A percentile compares a stretch with the other conserved stretches of the same genome.
phyloP scores from a whole-genome alignment of 257 asterid species.

The Osmanthus fragrans region DNA sequence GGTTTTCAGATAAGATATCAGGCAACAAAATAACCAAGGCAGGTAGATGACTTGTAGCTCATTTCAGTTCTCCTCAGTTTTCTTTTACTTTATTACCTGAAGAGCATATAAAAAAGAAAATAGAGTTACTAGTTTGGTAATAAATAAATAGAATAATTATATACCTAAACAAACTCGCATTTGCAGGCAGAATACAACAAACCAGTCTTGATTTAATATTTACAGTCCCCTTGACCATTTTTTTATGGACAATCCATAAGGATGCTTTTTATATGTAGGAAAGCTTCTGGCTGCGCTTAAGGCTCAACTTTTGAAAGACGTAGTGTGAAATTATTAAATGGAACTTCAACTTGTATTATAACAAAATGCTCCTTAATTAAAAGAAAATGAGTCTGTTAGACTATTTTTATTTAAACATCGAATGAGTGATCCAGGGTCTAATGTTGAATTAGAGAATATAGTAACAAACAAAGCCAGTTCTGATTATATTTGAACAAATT shows the following conservation, averaged over 20 bases:
- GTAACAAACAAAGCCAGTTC: background rate
- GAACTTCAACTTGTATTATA: background rate
- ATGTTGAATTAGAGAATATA: background rate
- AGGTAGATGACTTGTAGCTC: background rate
- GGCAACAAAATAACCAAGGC: slow-evolving; percentile 2
- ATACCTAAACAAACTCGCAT: background rate
- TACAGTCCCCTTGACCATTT: background rate
- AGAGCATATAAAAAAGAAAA: background rate
- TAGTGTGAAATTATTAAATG: background rate
- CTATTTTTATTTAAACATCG: background rate
- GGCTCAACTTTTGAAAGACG: background rate
- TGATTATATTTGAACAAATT: background rate
- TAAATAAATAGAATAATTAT: background rate
- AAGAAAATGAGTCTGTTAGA: background rate
- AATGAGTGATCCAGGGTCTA: background rate
- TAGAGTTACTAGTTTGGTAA: background rate
- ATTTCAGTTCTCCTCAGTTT: background rate
- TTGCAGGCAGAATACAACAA: background rate
- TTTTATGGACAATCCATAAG: background rate
- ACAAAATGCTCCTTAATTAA: background rate
- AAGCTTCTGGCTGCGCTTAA: background rate
- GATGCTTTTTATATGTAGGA: background rate
- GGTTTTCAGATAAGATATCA: background rate
- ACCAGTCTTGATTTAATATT: background rate
- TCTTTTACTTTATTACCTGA: background rate